Conservation (phyloP, 192 early-diverging fungal genomes). For the Backusella luteola region DNA sequence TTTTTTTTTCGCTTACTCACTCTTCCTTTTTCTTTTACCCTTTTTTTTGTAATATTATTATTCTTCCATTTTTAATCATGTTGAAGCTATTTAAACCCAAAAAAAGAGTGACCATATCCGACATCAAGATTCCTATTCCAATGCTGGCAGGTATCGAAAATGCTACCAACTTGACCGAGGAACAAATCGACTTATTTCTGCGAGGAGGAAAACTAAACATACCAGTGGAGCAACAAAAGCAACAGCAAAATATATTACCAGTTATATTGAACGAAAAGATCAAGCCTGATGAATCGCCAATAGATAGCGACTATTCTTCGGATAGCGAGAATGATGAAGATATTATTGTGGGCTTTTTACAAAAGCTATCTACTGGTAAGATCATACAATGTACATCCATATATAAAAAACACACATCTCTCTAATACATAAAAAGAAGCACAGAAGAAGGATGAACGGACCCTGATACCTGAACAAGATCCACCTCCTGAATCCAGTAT, state of each 20-base stretch:
- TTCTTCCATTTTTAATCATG: background rate
- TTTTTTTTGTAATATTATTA: background rate
- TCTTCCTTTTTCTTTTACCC: no score
- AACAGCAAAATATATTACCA: background rate
- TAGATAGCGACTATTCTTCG: background rate
- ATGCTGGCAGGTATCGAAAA: background rate
- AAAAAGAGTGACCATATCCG: background rate
- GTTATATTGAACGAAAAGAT: background rate
- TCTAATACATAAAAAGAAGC: background rate
- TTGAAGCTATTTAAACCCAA: background rate
- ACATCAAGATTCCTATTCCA: background rate
- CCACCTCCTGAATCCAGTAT: background rate
- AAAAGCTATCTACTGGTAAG: background rate
- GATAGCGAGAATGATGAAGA: background rate
- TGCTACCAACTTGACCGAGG: background rate
- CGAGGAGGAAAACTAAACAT: background rate
- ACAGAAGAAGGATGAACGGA: background rate
- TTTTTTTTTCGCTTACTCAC: no score
- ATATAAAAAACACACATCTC: background rate
- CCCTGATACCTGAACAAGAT: background rate
- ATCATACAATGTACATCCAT: background rate
- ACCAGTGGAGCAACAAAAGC: background rate
- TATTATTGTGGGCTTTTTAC: background rate
- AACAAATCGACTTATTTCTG: background rate
- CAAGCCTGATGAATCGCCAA: background rate